These are phyloP conservation scores for Ophiognomonia clavigignenti-juglandacearum DNA, from an alignment of 2,329 filamentous ascomycete species.

Conservation along the genomic window DNA sequence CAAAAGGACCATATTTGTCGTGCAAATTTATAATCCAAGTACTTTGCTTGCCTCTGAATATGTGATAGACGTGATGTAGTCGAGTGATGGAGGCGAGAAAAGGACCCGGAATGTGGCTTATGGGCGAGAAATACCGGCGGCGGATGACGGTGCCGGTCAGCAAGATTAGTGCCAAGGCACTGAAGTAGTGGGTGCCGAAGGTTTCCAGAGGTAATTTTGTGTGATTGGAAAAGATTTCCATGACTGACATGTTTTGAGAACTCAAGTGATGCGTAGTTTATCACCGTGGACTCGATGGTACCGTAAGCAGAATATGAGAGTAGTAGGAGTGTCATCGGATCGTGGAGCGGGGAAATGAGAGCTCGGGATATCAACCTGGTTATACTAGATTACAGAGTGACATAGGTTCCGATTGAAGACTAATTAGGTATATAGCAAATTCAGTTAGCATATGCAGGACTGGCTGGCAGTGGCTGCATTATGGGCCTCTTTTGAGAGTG, in stretches of 20 bases:
- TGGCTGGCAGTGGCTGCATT: too few species aligned
- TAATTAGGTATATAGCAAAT: too few species aligned
- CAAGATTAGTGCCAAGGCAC: background rate
- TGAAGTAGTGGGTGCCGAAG: background rate
- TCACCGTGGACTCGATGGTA: too few species aligned
- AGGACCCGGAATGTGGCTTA: background rate
- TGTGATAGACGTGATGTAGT: constrained; percentile 3
- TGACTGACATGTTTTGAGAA: background rate
- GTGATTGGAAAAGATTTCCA: background rate
- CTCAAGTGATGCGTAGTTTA: too few species aligned
- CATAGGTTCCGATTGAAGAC: too few species aligned
- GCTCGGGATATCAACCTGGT: too few species aligned
- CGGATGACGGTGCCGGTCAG: background rate
- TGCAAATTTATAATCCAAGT: background rate
- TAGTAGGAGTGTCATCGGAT: too few species aligned
- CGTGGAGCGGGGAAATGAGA: too few species aligned
- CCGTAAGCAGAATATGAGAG: too few species aligned
- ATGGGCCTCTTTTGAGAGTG: too few species aligned
- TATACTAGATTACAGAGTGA: too few species aligned
- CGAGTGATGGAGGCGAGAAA: background rate
- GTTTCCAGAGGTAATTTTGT: background rate
- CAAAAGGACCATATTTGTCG: constrained; percentile 1
- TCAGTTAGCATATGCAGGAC: too few species aligned
- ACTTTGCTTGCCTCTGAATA: constrained; percentile 2
- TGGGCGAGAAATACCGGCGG: background rate